Base-by-base conservation (phyloP, 1,284 basidiomycete genomes). In the Fomitopsis betulina region DNA sequence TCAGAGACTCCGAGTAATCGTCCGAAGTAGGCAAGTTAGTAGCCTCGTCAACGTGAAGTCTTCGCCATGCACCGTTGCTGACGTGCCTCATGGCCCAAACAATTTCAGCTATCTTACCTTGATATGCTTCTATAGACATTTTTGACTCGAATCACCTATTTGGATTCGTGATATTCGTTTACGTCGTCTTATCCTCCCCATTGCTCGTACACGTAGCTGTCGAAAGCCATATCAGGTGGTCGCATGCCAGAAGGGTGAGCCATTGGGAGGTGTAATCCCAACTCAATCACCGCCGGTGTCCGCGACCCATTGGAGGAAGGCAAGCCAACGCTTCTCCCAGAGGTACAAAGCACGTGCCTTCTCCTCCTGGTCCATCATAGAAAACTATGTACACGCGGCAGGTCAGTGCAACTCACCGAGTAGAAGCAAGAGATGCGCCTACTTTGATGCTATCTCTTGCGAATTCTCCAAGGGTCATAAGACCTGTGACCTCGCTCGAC, bases 361-460 rank as follows among this genome's bases (percentile, higher is more conserved):
- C 65, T 83, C 80, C 23, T 73, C 70, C 0, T 62, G 65, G 1
- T 75, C 70, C 54, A 89, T 68, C 43, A 76, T 80, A 1, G 83
- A 85, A 67, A 81, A 76, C 86, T 89, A 50, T n/a, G 59, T 2
- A 45, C 25, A 30, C 5, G 17, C 33, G n/a, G 47, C 32, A 25
- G 32, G 39, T 54, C 33, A 25, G 8, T 8, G 55, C 43, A 25
- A 54, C 51, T 25, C 54, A 19, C 43, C 17, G 57, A 32, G 23
- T 43, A 30, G 27, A 19, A 1, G 49, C 19, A 49, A 9, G 35
- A 25, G 37, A 21, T 30, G 19, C 1, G 66, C 75, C 65, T 54
- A 85, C 87, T 75, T 79, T 73, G 58, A 89, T 75, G 66, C 86
- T 89, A 62, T 87, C 84, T 53, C 82, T 76, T 3, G 86, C 86